phyloP scores from a whole-genome alignment of 768 basidiomycete genomes.

The Lyophyllum decastes region DNA sequence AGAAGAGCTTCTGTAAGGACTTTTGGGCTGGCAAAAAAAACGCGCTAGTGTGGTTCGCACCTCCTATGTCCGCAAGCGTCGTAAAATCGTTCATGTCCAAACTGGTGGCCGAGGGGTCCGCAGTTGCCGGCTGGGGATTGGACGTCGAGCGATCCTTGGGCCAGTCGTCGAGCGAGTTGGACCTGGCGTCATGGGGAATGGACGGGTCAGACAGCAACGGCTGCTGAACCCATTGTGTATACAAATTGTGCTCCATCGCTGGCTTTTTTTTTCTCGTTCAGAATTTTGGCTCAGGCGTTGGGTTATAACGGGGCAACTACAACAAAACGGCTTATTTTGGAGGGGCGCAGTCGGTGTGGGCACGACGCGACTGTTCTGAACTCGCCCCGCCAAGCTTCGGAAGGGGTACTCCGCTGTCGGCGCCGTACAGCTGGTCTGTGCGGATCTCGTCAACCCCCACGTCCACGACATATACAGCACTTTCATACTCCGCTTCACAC shows the following conservation, averaged over 20 bases:
- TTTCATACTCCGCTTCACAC: constrained; percentile 31
- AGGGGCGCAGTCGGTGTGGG: constrained; percentile 15
- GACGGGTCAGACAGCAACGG: constrained; percentile 35
- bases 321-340: constrained; percentile 31
- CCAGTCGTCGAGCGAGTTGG: constrained; percentile 41
- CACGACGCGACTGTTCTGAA: constrained; percentile 21
- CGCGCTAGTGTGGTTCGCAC: constrained; percentile 30
- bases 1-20: neutral
- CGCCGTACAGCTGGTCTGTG: constrained; percentile 25
- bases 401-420: constrained; percentile 12
- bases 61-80: constrained; percentile 39
- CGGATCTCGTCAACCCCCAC: constrained; percentile 23
- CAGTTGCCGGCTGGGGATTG: constrained; percentile 19
- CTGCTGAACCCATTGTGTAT: constrained; percentile 44
- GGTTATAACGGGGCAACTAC: constrained; percentile 26
- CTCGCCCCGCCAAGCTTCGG: constrained; percentile 26
- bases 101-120: constrained; percentile 25
- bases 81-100: constrained; percentile 46
- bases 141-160: constrained; percentile 40
- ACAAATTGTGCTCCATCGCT: constrained; percentile 46
- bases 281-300: constrained; percentile 9
- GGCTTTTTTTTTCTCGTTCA: constrained; percentile 5
- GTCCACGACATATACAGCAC: constrained; percentile 21
- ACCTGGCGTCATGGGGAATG: constrained; percentile 29
- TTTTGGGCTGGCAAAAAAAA: constrained; percentile 2